Conservation (phyloP, 768 basidiomycete genomes). For the Pulveroboletus sp. region DNA sequence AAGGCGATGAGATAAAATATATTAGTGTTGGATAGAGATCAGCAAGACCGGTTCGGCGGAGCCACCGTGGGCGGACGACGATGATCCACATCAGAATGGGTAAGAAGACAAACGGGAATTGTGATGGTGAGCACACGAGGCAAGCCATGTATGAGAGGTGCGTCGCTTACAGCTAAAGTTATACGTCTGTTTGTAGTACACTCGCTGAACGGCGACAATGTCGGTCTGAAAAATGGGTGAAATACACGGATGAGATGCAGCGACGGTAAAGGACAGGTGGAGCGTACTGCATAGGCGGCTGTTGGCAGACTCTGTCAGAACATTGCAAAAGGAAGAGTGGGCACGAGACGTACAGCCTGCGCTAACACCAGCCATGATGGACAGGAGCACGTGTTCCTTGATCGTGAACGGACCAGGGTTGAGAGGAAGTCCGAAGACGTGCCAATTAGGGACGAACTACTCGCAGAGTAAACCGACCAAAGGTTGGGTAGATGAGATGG, state of each 20-base stretch:
- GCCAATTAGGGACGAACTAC: conserved; percentile 46
- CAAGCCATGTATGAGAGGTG: neutral
- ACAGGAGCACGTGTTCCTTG: conserved; percentile 67
- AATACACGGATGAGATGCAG: neutral
- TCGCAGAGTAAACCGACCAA: neutral
- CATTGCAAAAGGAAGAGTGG: neutral
- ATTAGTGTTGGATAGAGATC: neutral
- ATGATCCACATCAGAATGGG: neutral
- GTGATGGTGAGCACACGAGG: neutral
- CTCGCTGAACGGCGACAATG: conserved; percentile 67
- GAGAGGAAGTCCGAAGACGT: conserved; percentile 53
- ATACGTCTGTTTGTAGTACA: conserved; percentile 57
- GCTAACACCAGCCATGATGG: conserved; percentile 61
- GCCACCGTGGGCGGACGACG: neutral
- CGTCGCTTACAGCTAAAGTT: conserved; percentile 42
- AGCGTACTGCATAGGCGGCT: conserved; percentile 45
- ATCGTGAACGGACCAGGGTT: conserved; percentile 76
- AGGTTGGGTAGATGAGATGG: neutral
- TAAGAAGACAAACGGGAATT: too few relatives aligned
- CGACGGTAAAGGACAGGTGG: neutral
- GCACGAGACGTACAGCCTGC: conserved; percentile 18
- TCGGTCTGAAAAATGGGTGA: conserved; percentile 41
- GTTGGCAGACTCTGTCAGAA: conserved; percentile 3
- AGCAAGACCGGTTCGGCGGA: neutral
- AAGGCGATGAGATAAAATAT: neutral